phyloP scores from a whole-genome alignment of 345 rosid genomes.

The Durio zibethinus region DNA sequence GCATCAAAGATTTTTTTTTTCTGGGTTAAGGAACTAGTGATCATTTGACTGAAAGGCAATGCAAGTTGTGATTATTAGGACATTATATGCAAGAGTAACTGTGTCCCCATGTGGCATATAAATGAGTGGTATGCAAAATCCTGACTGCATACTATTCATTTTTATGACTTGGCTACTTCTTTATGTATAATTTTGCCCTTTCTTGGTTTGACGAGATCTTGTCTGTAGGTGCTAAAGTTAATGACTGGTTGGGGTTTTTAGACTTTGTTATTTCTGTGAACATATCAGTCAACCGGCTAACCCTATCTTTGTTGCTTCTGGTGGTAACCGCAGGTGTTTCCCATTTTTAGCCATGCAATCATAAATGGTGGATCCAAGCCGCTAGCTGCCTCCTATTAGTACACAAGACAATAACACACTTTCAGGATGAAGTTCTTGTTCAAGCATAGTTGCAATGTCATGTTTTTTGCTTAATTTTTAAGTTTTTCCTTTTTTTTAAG shows the following conservation, averaged over 20 bases:
- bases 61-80: background rate
- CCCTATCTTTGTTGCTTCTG: background rate
- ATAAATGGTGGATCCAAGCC: background rate
- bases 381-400: background rate
- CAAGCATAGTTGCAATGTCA: background rate
- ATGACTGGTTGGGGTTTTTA: background rate
- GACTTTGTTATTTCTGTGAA: background rate
- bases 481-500: too few relatives aligned
- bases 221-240: background rate
- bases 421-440: background rate
- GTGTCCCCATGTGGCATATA: background rate
- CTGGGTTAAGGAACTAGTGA: background rate
- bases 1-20: background rate
- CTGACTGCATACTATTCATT: too few relatives aligned
- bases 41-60: background rate
- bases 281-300: background rate
- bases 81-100: too few relatives aligned
- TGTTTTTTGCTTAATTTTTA: background rate
- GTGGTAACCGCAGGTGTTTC: background rate
- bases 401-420: background rate
- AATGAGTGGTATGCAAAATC: too few relatives aligned
- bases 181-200: too few relatives aligned
- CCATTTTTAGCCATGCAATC: background rate
- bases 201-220: background rate
- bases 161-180: too few relatives aligned